Percentiles rank a stretch among this genome's conserved stretches.
Evolutionary conservation across 345 rosid genomes (phyloP).

Genomic region (Linum lewisii): DNA sequence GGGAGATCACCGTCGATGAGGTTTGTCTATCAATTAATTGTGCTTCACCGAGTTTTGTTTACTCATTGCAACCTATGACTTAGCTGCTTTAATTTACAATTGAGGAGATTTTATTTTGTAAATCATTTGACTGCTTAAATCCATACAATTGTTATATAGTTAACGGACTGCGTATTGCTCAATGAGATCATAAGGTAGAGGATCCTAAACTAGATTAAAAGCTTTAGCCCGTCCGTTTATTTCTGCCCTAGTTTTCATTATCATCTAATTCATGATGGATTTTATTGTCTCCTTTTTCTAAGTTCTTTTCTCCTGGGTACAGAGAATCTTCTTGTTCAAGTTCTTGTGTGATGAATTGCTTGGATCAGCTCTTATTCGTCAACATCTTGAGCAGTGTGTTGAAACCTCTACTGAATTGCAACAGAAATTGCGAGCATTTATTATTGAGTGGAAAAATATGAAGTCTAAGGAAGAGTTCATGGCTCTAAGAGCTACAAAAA

Average conservation of each 20-base stretch:
- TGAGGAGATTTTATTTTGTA: not conserved
- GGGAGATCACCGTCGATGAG: conserved; percentile 75
- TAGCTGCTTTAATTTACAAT: not conserved
- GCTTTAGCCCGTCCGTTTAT: not conserved
- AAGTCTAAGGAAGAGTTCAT: conserved; percentile 62
- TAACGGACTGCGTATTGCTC: not conserved
- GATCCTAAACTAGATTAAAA: not conserved
- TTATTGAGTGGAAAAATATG: conserved; percentile 55
- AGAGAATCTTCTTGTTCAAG: conserved; percentile 76
- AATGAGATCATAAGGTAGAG: not conserved
- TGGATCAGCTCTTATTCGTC: conserved; percentile 65
- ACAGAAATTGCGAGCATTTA: conserved; percentile 74
- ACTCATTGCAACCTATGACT: not conserved
- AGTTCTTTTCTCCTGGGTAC: conserved; percentile 26
- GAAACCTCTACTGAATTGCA: conserved; percentile 67
- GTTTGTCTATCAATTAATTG: conserved; percentile 30
- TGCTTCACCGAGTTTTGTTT: not conserved
- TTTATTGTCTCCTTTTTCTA: conserved; percentile 4
- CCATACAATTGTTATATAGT: not conserved
- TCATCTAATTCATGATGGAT: not conserved
- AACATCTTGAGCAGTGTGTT: conserved; percentile 84
- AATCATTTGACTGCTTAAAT: not conserved
- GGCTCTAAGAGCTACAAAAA: conserved; percentile 47
- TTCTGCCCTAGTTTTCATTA: not conserved
- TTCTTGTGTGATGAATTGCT: conserved; percentile 87